Base-by-base conservation (phyloP, 164 flowering plant species). In the Vitis rupestris region DNA sequence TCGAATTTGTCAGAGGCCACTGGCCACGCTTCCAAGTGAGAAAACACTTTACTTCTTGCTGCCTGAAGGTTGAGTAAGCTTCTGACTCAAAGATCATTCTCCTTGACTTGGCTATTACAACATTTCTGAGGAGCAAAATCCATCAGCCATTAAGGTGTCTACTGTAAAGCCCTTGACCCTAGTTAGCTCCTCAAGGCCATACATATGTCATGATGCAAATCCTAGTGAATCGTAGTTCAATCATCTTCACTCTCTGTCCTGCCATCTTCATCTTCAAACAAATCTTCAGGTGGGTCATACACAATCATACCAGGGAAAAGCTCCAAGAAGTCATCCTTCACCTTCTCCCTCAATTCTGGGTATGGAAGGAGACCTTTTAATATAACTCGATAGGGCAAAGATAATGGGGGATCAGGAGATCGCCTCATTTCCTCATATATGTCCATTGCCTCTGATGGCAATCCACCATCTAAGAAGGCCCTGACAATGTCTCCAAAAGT, bases 321-420 rank as follows among this genome's bases (percentile, higher is more conserved):
- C 74, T 88, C 88, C 82, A 90, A 75, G 80, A 91, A 96, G 70
- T 96, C 97, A 49, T 88, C 90, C 76, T 90, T 96, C 53, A 96
- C 97, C 78, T 80, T 90, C 79, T 95, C 98, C 65, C 98, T 88
- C 77, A 93, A 61, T 59, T 93, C 98, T 19, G 98, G 97, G 57
- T 91, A 93, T 7, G 92, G 90, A 30, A 96, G 48, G 15, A 93
- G 90, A 60, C 98, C 99, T 76, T 96, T 96, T 79, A 95, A 75
- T 60, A 95, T 90, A 59, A 93, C 98, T 29, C 99, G 90, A 64
- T 82, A 95, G 60, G 96, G 88, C 80, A 93, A 69, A 48, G 95
- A 88, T 9, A 87, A 29, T 9, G 97, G 99, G 1, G 85, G 89
- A 50, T 91, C 99, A 69, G 94, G 93, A 5, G 98, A 91, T 48